phyloP scores from a whole-genome alignment of 1,284 basidiomycete species.

The Paramarasmius palmivorus region DNA sequence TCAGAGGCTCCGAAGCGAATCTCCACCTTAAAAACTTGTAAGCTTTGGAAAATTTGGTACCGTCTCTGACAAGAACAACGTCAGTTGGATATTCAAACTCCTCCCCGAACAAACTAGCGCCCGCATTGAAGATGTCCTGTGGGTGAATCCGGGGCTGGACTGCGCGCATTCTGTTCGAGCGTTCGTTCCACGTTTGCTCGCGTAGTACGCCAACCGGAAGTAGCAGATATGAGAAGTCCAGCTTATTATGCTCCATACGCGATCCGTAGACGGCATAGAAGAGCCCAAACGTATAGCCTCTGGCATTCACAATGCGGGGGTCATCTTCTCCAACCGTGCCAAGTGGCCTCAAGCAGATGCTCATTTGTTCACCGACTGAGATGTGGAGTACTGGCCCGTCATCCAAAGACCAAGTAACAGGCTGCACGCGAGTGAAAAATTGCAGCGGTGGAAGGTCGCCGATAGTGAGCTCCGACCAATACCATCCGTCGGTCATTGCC shows the following conservation, averaged over 20 bases:
- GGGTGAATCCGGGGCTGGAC: constrained; percentile 12
- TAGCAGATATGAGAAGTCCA: constrained; percentile 65
- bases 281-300: constrained; percentile 53
- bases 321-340: constrained; percentile 27
- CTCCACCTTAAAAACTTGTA: constrained; percentile 61
- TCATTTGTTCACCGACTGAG: constrained; percentile 36
- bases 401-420: constrained; percentile 35
- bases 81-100: constrained; percentile 49
- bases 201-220: constrained; percentile 36
- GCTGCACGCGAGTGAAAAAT: constrained; percentile 49
- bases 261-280: constrained; percentile 57
- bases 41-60: constrained; percentile 42
- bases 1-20: constrained; percentile 36
- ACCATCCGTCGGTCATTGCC: constrained; percentile 40
- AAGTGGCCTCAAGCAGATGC: constrained; percentile 29
- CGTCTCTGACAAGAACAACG: constrained; percentile 49
- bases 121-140: constrained; percentile 28
- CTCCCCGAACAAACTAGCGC: constrained; percentile 46
- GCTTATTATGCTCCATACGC: constrained; percentile 56
- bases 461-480: constrained; percentile 47
- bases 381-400: constrained; percentile 52
- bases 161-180: constrained; percentile 1
- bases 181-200: constrained; percentile 19
- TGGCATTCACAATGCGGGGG: constrained; percentile 39
- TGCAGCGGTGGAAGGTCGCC: constrained; percentile 49